Evolutionary conservation across 495 filamentous ascomycete species (phyloP).

Genomic region (Daldinia loculata): DNA sequence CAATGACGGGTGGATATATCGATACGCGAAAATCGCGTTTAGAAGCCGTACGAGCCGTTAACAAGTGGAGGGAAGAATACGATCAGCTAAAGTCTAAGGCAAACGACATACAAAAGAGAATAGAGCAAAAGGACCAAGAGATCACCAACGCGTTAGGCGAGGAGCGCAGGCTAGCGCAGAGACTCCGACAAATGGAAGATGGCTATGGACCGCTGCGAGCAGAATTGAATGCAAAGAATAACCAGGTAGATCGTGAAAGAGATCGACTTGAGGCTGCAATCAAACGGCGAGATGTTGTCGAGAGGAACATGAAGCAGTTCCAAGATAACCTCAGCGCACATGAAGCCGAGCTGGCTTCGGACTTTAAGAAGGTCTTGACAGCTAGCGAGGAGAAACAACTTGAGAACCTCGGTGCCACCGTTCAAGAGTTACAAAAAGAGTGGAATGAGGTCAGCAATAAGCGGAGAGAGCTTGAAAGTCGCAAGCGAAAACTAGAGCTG

Average conservation of each 20-base stretch:
- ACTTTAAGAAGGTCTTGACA: conserved; percentile 91
- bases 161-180: conserved; percentile 83
- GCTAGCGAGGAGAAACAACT: conserved; percentile 82
- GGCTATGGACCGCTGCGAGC: conserved; percentile 81
- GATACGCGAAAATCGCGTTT: conserved; percentile 84
- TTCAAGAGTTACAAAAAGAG: conserved; percentile 76
- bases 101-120: conserved; percentile 57
- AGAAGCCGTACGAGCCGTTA: conserved; percentile 79
- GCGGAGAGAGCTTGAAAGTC: conserved; percentile 79
- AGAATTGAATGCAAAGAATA: conserved; percentile 75
- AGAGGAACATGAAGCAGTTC: conserved; percentile 76
- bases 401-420: conserved; percentile 70
- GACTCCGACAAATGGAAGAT: conserved; percentile 77
- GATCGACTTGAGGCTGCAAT: conserved; percentile 77
- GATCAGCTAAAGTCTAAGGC: conserved; percentile 67
- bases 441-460: conserved; percentile 76
- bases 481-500: conserved; percentile 80
- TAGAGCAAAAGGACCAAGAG: conserved; percentile 83
- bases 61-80: conserved; percentile 76
- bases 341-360: conserved; percentile 78
- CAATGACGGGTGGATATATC: conserved; percentile 90
- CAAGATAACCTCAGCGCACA: conserved; percentile 76
- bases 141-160: conserved; percentile 83
- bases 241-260: conserved; percentile 74
- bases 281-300: conserved; percentile 73